A percentile compares a stretch with the other conserved stretches of the same genome.
These are phyloP conservation scores for Aspergillus pseudonomiae DNA, from an alignment of 2,329 filamentous ascomycete genomes.

Conservation along the genomic window DNA sequence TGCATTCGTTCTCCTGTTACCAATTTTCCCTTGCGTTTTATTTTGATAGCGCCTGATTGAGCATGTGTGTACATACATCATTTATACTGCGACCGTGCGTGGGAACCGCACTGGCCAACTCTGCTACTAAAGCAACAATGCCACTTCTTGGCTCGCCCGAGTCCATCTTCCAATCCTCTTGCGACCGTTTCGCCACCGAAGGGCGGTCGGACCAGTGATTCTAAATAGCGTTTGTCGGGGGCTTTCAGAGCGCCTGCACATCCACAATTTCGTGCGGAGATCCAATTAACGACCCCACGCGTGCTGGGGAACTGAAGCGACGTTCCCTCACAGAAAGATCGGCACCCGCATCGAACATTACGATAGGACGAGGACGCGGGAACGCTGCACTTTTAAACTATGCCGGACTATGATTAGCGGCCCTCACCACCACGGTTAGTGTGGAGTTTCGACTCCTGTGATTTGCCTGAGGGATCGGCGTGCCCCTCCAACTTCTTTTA, in stretches of 20 bases:
- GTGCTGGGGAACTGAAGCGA: not conserved
- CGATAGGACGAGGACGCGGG: not conserved
- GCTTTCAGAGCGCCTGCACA: too few relatives aligned
- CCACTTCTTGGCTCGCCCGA: not conserved
- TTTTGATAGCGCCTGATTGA: not conserved
- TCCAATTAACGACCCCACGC: not conserved
- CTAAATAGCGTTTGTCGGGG: not conserved
- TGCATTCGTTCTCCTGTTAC: not conserved
- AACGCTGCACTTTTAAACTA: not conserved
- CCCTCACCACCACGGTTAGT: not conserved
- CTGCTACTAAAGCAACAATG: not conserved
- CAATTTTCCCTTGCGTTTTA: not conserved
- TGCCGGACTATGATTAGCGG: not conserved
- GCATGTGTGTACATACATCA: not conserved
- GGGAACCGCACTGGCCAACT: not conserved
- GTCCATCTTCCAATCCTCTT: not conserved
- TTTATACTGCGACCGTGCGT: not conserved
- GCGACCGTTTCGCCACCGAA: not conserved
- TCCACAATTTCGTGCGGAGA: not conserved
- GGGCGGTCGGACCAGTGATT: not conserved
- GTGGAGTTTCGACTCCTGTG: not conserved
- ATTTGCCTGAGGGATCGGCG: not conserved
- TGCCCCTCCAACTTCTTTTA: conserved; percentile 1
- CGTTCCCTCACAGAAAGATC: conserved; percentile 5
- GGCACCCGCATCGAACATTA: not conserved